Conservation (phyloP, 2,329 filamentous ascomycete species). For the Cladophialophora exuberans region DNA sequence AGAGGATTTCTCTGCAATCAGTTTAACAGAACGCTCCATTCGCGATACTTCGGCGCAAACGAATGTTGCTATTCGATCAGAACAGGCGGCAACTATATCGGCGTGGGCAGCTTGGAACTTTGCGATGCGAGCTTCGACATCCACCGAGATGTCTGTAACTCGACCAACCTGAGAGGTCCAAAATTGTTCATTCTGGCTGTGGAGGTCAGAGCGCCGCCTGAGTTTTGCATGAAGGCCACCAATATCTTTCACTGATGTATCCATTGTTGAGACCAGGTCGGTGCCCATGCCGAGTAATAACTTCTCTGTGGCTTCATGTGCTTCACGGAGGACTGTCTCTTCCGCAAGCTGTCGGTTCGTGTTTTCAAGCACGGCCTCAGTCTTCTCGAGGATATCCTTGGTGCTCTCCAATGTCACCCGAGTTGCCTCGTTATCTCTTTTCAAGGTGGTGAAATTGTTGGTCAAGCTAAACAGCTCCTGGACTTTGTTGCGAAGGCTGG, state of each 20-base stretch:
- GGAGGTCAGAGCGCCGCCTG: slow-evolving; percentile 79
- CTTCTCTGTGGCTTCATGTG: slow-evolving; percentile 82
- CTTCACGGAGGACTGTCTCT: slow-evolving; percentile 77
- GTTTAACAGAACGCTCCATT: slow-evolving; percentile 68
- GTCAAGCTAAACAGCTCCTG: slow-evolving; percentile 88
- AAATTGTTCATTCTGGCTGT: slow-evolving; percentile 73
- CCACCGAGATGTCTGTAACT: slow-evolving; percentile 73
- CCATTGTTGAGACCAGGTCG: slow-evolving; percentile 76
- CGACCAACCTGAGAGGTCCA: slow-evolving; percentile 79
- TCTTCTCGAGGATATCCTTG: slow-evolving; percentile 80
- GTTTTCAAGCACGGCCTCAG: slow-evolving; percentile 77
- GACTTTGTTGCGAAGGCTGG: slow-evolving; percentile 87
- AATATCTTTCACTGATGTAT: slow-evolving; percentile 78
- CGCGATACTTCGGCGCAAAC: slow-evolving; percentile 74
- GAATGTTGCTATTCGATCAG: slow-evolving; percentile 74
- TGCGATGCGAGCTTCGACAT: slow-evolving; percentile 75
- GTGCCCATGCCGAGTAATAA: slow-evolving; percentile 73
- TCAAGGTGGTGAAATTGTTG: slow-evolving; percentile 82
- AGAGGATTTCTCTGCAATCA: slow-evolving; percentile 70
- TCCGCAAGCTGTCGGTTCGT: slow-evolving; percentile 77
- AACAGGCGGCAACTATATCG: slow-evolving; percentile 68
- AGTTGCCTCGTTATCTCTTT: slow-evolving; percentile 84
- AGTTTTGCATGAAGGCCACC: slow-evolving; percentile 84
- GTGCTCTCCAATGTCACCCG: slow-evolving; percentile 75
- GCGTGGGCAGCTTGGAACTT: slow-evolving; percentile 74